Base-by-base conservation (phyloP, 495 filamentous ascomycete species). In the Pyrenula aspistea region DNA sequence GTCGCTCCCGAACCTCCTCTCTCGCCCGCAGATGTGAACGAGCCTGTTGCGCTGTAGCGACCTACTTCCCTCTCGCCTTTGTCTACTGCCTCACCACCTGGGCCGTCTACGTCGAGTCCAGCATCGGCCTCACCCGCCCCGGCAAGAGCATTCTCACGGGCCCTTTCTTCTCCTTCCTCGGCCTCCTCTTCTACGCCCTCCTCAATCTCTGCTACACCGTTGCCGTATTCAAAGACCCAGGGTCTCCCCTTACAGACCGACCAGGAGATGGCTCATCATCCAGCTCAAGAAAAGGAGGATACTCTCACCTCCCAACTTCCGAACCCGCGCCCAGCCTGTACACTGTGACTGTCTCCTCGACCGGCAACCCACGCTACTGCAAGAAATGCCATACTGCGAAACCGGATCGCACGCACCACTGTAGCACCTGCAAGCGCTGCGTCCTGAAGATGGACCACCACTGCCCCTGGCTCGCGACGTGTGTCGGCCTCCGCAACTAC, bases 391-490 rank as follows among this genome's bases (percentile, higher is more conserved):
- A 92, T 70, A 83, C 82, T 25, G 81, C 83, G 54, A 98, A 98
- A 72, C 93, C 93, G 49, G 94, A 97, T 71, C 91, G 93, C 24
- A 83, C 94, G 31, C 93, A 98, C 67, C 93, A 98, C 75, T 98
- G 93, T 77, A 92, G 87, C 12, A 88, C 89, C 12, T 98, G 93
- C 70, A 82, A 84, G 56, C 83, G 85, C 59, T 98, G 93, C 67
- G 92, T 98, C 11, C 75, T 97, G 65, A 97, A 97, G 72, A 98
- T 98, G 93, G 93, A 98, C 68, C 93, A 98, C 68, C 93, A 98
- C 72, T 98, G 93, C 63, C 93, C 93, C 3, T 98, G 93, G 93
- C 78, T 97, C 52, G 93, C 94, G 20, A 96, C 89, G 2, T 98
- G 93, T 65, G 86, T 98, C 51, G 94, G 94, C 22, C 71, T 98